Base-by-base conservation (phyloP, 2,329 filamentous ascomycete species). In the Trichophyton schoenleinii region DNA sequence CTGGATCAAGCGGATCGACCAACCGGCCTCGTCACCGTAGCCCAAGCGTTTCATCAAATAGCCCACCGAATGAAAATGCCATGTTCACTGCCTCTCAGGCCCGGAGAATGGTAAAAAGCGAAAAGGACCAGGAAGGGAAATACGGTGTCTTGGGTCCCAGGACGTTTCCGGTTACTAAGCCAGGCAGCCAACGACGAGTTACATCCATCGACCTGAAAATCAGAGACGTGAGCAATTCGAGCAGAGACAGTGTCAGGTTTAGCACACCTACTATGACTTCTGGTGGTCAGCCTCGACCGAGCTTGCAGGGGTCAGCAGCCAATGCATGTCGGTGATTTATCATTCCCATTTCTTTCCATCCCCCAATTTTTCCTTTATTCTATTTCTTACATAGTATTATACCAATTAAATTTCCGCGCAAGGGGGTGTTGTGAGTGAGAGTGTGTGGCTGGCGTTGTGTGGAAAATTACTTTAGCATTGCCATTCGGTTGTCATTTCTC, bases 51-150 rank as follows among this genome's bases (percentile, higher is more conserved):
- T 72, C 74, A 3, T 72, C 78, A 20, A 72, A 77, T 60, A 81
- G 79, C 60, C 81, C 83, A 13, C 52, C 48, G 1, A 80, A 76
- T 59, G 81, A 84, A 65, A 82, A 80, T 62, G 74, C 76, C 6
- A 77, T 86, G 71, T 87, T 87, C 71, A 86, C 83, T 0, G 83
- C 84, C 25, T 80, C 81, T 60, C 84, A 87, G 64, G 84, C 85
- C 28, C 78, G 86, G 49, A 78, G 86, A 13, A 87, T 88, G 83
- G 81, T 84, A 44, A 84, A 81, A 68, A 80, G 78, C 57, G 81
- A 84, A 36, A 83, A 82, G 66, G 81, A 82, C 48, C 76, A 78
- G 57, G 79, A 81, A 18, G 77, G 75, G 67, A 80, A 80, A 63
- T 74, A 74, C 44, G 82, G 79, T 61, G 83, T 87, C 13, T 73